Evolutionary conservation across 768 basidiomycete genomes (phyloP), one percentile per base, ranked within the genome.

Genomic region (Termitomyces bulborhizus): DNA sequence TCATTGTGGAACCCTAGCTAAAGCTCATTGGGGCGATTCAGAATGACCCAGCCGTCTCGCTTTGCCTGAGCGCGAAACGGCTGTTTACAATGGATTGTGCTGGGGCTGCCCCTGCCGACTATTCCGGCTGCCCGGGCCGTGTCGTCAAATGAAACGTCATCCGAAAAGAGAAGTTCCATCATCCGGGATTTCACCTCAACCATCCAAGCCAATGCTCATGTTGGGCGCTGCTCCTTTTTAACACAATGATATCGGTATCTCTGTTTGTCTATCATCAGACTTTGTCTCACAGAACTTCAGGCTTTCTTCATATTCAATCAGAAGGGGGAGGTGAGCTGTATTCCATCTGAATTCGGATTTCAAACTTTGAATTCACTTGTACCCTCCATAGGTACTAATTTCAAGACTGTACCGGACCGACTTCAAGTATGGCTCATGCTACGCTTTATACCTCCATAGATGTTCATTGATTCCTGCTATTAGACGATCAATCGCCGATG

Each of bases 301-400:
- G 95, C 91, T 46, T 98, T 98, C 83, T 98, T 98, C 72, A 93
- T 98, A 56, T 97, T 98, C 80, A 99, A 98, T 68, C 93, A 95
- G 72, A 98, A 98, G 72, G 97, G 97, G 71, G 97, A 98, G 83
- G 96, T 94, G 54, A 40, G 82, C 66, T 46, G 37, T 24, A 51
- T 46, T 59, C 55, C 21, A 29, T 26, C 29, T n/a, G 7, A 16
- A 50, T 34, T 51, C 34, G 34, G 48, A 39, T 47, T 21, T 58
- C 37, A 40, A 48, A 49, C 34, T 37, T 37, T 44, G 41, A 45
- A 57, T n/a, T n/a, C 24, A 44, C 44, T 29, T 6, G 29, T 39
- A 55, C 53, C 53, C 47, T 39, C 32, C 53, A 37, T 64, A 95
- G 93, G 91, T 98, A 63, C 81, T 99, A 63, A 99, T 98, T 67